Evolutionary conservation across 768 basidiomycete species (phyloP).

Genomic region (Kwoniella pini): DNA sequence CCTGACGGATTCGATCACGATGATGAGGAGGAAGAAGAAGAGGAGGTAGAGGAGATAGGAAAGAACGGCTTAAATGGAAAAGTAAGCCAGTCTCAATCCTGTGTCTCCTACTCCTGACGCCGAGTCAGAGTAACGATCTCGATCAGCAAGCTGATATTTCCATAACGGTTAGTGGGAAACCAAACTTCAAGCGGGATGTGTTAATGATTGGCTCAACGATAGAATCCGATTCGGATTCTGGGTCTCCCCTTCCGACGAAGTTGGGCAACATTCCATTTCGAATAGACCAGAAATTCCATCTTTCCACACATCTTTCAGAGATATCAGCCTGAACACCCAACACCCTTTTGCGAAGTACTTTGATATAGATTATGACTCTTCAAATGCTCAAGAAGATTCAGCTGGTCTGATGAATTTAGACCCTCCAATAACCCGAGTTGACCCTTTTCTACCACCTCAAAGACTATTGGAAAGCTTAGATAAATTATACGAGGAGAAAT

Average conservation of each 20-base stretch:
- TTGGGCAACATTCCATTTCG: not conserved
- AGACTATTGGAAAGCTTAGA: constrained; percentile 8
- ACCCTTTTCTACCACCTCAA: constrained; percentile 15
- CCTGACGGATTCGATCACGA: constrained; percentile 7
- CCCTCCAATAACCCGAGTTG: not conserved
- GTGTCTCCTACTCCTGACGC: too few relatives aligned
- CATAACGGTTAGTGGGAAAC: constrained; percentile 8
- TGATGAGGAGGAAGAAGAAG: constrained; percentile 5
- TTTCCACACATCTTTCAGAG: not conserved
- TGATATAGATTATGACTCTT: not conserved
- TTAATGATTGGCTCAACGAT: constrained; percentile 25
- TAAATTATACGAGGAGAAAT: not conserved
- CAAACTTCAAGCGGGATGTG: constrained; percentile 15
- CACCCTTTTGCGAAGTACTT: constrained; percentile 1
- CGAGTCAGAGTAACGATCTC: too few relatives aligned
- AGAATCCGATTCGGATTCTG: constrained; percentile 29
- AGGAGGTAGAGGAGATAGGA: not conserved
- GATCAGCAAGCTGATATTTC: not conserved
- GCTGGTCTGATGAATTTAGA: not conserved
- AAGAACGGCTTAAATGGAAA: not conserved
- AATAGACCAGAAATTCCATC: not conserved
- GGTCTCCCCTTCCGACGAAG: constrained; percentile 29
- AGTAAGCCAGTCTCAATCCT: too few relatives aligned
- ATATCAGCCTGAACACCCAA: not conserved
- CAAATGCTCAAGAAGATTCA: not conserved